These are phyloP conservation scores for Candida sp. DNA, from an alignment of 1,139 yeast species.

Conservation along the genomic window DNA sequence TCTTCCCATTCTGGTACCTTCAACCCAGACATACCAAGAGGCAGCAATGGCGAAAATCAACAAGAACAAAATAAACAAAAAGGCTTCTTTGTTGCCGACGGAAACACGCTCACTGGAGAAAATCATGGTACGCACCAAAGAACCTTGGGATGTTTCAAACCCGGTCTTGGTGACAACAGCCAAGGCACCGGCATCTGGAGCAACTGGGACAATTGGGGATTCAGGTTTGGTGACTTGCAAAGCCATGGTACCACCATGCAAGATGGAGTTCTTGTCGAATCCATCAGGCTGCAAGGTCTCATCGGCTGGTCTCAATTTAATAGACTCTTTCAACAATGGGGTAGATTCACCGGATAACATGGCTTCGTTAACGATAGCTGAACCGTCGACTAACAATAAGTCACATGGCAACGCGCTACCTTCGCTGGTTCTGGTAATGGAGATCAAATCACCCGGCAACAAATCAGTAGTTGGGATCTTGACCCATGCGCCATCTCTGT, in stretches of 20 bases:
- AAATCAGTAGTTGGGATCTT: conserved; percentile 73
- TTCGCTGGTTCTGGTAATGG: conserved; percentile 86
- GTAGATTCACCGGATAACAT: conserved; percentile 99
- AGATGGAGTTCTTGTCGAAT: conserved; percentile 83
- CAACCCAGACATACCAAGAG: conserved; percentile 98
- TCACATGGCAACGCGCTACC: conserved; percentile 98
- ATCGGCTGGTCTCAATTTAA: conserved; percentile 76
- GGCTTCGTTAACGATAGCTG: conserved; percentile 96
- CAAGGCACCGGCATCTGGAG: conserved; percentile 93
- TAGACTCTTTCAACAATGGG: conserved; percentile 92
- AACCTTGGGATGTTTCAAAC: conserved; percentile 97
- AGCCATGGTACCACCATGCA: conserved; percentile 98
- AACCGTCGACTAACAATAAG: conserved; percentile 80
- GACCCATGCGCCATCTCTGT: conserved; percentile 74
- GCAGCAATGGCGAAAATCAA: conserved; percentile 94
- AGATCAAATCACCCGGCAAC: conserved; percentile 92
- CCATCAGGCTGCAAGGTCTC: conserved; percentile 79
- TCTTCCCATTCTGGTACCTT: conserved; percentile 96
- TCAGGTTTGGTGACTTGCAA: conserved; percentile 85
- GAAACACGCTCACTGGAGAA: conserved; percentile 97
- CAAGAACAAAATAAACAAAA: conserved; percentile 88
- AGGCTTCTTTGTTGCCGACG: conserved; percentile 94
- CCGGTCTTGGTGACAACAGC: conserved; percentile 95
- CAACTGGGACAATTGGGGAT: conserved; percentile 48
- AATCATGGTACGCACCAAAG: conserved; percentile 97